phyloP scores from a whole-genome alignment of 192 early-diverging fungal genomes.

The Cetraspora pellucida region DNA sequence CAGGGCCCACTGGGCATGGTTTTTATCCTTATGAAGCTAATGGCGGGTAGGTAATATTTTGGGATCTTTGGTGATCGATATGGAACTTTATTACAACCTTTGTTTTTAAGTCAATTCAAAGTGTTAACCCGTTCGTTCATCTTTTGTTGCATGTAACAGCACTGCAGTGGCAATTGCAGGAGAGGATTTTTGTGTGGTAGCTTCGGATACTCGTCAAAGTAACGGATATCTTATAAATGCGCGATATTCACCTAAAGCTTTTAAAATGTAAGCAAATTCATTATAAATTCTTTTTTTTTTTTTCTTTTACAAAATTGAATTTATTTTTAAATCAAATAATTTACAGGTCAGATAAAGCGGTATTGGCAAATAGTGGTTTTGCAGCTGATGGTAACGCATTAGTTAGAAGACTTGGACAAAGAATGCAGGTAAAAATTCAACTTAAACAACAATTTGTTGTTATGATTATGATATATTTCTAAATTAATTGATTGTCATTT shows the following conservation, averaged over 20 bases:
- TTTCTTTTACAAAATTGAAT: background rate
- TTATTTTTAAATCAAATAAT: background rate
- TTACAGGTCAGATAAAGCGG: constrained; percentile 74
- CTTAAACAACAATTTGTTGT: background rate
- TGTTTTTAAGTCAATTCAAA: no score
- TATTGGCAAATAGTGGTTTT: constrained; percentile 86
- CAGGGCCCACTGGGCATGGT: constrained; percentile 42
- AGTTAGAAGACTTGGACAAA: constrained; percentile 79
- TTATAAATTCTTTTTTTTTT: background rate
- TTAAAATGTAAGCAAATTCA: constrained; percentile 60
- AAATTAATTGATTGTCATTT: background rate
- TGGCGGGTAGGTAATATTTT: constrained; percentile 55
- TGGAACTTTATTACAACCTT: background rate
- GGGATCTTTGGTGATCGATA: background rate
- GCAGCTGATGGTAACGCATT: constrained; percentile 87
- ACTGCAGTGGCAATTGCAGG: constrained; percentile 67
- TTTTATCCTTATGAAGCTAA: constrained; percentile 94
- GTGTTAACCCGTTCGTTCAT: background rate
- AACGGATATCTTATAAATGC: constrained; percentile 94
- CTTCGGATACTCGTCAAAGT: constrained; percentile 95
- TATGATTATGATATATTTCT: background rate
- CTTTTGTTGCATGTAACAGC: background rate
- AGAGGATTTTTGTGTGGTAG: constrained; percentile 89
- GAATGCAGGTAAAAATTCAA: constrained; percentile 69
- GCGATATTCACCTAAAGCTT: constrained; percentile 91